These are phyloP conservation scores for Golubevia pallescens DNA, from an alignment of 1,284 basidiomycete species.

Conservation along the genomic window DNA sequence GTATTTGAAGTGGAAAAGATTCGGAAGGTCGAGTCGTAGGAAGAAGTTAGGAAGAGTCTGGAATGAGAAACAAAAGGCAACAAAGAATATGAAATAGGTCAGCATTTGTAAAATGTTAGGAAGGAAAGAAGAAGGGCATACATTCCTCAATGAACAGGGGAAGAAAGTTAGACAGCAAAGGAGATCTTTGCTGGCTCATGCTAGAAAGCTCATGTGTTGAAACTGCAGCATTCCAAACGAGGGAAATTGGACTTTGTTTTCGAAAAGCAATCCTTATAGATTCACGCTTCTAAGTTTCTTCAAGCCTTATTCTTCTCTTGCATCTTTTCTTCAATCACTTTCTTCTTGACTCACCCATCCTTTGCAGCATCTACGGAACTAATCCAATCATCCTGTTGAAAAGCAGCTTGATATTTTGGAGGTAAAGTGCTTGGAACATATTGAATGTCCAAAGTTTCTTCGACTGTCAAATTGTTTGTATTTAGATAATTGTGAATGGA, in stretches of 20 bases:
- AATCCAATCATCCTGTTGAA: constrained; percentile 61
- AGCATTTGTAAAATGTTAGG: too few relatives aligned
- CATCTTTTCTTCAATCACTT: background rate
- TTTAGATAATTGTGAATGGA: constrained; percentile 48
- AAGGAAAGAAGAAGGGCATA: too few relatives aligned
- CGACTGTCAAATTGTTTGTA: constrained; percentile 24
- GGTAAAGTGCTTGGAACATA: constrained; percentile 56
- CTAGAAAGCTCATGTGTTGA: too few relatives aligned
- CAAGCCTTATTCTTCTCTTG: background rate
- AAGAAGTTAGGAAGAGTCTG: constrained; percentile 32
- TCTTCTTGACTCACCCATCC: constrained; percentile 7
- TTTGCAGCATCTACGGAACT: constrained; percentile 30
- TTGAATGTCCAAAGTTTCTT: constrained; percentile 48
- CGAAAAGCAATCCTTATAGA: too few relatives aligned
- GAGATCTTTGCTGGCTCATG: too few relatives aligned
- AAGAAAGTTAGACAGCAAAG: background rate
- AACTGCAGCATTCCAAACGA: background rate
- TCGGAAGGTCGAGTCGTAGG: constrained; percentile 43
- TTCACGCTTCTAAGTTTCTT: too few relatives aligned
- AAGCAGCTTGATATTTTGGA: constrained; percentile 34
- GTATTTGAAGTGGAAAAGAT: constrained; percentile 22
- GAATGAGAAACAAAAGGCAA: background rate
- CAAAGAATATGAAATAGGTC: too few relatives aligned
- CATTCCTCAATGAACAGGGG: background rate
- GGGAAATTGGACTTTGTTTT: too few relatives aligned